Evolutionary conservation across 352 stramenopile species (phyloP).

Genomic region (Peronospora farinosa): DNA sequence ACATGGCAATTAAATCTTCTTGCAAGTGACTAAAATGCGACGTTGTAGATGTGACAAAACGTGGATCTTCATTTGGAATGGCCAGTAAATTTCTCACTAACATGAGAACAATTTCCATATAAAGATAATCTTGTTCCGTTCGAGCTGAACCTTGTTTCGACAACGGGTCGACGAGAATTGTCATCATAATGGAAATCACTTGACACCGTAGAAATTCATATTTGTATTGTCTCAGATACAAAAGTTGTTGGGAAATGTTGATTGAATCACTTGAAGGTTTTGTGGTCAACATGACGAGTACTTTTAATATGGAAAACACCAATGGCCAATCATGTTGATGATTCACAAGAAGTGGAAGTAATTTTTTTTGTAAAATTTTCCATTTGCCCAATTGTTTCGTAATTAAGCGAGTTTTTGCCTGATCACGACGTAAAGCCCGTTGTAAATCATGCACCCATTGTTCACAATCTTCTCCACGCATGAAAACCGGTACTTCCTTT

Average conservation of each 20-base stretch:
- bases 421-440: constrained; percentile 69
- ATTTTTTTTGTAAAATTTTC: constrained; percentile 86
- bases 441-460: constrained; percentile 85
- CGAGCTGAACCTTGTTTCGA: constrained; percentile 52
- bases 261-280: constrained; percentile 70
- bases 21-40: constrained; percentile 73
- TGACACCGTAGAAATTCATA: constrained; percentile 68
- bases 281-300: constrained; percentile 88
- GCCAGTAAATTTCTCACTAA: constrained; percentile 78
- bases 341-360: constrained; percentile 77
- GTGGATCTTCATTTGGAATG: constrained; percentile 75
- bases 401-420: constrained; percentile 77
- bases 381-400: constrained; percentile 81
- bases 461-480: constrained; percentile 78
- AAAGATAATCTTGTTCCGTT: constrained; percentile 69
- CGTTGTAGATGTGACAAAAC: constrained; percentile 76
- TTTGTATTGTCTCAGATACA: constrained; percentile 82
- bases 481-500: constrained; percentile 54
- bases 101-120: constrained; percentile 85
- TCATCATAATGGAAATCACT: constrained; percentile 81
- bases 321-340: constrained; percentile 83
- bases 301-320: constrained; percentile 86
- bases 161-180: constrained; percentile 74
- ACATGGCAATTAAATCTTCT: constrained; percentile 67
- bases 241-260: constrained; percentile 73